These are phyloP conservation scores for Pichia manshurica DNA, from an alignment of 805 yeast genomes.

Conservation along the genomic window DNA sequence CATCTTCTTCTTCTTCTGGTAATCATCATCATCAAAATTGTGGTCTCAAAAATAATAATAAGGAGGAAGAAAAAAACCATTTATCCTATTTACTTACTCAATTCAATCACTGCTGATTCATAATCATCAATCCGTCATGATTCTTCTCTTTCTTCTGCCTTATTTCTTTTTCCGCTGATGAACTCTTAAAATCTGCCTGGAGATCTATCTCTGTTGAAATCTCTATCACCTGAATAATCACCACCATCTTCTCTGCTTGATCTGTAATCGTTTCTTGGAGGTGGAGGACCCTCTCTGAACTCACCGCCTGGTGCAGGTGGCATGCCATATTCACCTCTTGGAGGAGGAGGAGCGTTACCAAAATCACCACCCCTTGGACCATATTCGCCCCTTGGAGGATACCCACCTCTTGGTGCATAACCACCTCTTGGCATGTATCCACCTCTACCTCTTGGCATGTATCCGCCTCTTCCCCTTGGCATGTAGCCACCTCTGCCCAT, in stretches of 20 bases:
- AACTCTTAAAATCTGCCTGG: conserved; percentile 52
- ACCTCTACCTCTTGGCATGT: conserved; percentile 28
- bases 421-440: conserved; percentile 28
- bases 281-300: conserved; percentile 24
- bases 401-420: conserved; percentile 22
- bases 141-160: neutral
- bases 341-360: conserved; percentile 15
- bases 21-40: no score
- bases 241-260: conserved; percentile 26
- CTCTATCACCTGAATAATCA: conserved; percentile 35
- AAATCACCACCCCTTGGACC: conserved; percentile 21
- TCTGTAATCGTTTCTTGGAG: conserved; percentile 32
- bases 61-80: no score
- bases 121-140: no score
- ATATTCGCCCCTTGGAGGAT: conserved; percentile 19
- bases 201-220: conserved; percentile 64
- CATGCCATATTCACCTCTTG: conserved; percentile 23
- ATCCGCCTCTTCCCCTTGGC: conserved; percentile 30
- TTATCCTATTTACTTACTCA: no score
- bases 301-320: conserved; percentile 23
- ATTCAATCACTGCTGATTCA: no score
- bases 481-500: conserved; percentile 28
- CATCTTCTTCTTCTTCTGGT: no score
- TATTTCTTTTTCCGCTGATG: no score
- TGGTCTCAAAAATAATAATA: no score